Evolutionary conservation across 2,329 filamentous ascomycete species (phyloP).

Genomic region (Phyllosticta capitalensis): DNA sequence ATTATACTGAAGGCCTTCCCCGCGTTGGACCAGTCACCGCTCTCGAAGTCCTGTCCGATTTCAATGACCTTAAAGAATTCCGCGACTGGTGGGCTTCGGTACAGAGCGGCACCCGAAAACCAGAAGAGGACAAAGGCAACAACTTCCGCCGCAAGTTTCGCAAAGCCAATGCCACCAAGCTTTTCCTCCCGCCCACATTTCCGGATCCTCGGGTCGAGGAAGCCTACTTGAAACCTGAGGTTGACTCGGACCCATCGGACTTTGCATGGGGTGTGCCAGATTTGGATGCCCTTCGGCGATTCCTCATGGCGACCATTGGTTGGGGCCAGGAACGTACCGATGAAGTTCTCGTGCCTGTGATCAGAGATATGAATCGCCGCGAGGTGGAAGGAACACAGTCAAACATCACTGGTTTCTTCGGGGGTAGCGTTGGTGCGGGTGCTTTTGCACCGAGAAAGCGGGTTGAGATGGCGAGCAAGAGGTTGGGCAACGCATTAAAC

Average conservation of each 20-base stretch:
- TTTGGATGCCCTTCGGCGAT: slow-evolving; percentile 70
- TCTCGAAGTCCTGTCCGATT: slow-evolving; percentile 88
- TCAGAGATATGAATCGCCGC: slow-evolving; percentile 86
- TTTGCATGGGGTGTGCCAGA: slow-evolving; percentile 98
- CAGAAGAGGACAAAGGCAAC: slow-evolving; percentile 44
- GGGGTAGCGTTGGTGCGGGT: slow-evolving; percentile 58
- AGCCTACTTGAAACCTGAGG: slow-evolving; percentile 79
- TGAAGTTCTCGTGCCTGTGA: slow-evolving; percentile 90
- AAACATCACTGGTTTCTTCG: slow-evolving; percentile 91
- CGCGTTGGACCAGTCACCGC: slow-evolving; percentile 92
- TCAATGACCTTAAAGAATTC: slow-evolving; percentile 66
- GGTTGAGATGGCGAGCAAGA: slow-evolving; percentile 54
- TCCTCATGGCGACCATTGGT: slow-evolving; percentile 84
- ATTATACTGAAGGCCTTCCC: slow-evolving; percentile 88
- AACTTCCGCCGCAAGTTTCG: slow-evolving; percentile 80
- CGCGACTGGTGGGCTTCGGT: slow-evolving; percentile 79
- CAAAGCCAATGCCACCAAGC: slow-evolving; percentile 65
- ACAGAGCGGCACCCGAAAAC: slow-evolving; percentile 56
- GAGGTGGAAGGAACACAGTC: slow-evolving; percentile 85
- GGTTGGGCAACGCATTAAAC: slow-evolving; percentile 66
- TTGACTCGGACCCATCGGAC: slow-evolving; percentile 64
- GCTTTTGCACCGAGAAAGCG: slow-evolving; percentile 63
- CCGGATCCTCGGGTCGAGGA: slow-evolving; percentile 68
- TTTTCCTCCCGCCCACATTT: slow-evolving; percentile 76
- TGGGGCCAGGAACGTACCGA: slow-evolving; percentile 90